Percentiles rank a stretch among this genome's conserved stretches.
Conservation (phyloP, 2,329 filamentous ascomycete species). For the Phoma sp. region DNA sequence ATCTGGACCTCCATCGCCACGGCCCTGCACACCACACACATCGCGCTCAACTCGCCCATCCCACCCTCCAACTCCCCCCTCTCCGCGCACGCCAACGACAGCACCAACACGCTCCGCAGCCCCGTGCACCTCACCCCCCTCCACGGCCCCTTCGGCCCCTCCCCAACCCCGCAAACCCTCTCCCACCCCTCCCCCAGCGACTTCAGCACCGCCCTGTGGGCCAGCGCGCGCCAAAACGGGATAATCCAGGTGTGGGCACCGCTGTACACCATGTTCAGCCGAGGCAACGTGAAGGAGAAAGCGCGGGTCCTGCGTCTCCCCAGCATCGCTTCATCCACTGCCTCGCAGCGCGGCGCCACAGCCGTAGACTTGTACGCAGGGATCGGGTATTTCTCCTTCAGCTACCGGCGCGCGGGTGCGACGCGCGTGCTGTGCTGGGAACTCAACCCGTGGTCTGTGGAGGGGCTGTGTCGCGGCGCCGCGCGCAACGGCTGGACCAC, state of each 20-base stretch:
- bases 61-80: conserved; percentile 31
- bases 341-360: background rate
- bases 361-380: conserved; percentile 85
- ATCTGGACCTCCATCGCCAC: conserved; percentile 38
- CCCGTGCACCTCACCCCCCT: conserved; percentile 74
- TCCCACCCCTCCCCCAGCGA: conserved; percentile 52
- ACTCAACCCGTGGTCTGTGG: conserved; percentile 67
- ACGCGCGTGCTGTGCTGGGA: conserved; percentile 82
- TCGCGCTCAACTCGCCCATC: conserved; percentile 66
- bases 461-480: conserved; percentile 52
- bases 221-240: conserved; percentile 72
- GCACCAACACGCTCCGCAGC: conserved; percentile 72
- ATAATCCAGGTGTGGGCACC: conserved; percentile 88
- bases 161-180: conserved; percentile 24
- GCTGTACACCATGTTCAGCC: conserved; percentile 90
- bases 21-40: conserved; percentile 58
- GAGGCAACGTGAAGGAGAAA: conserved; percentile 91
- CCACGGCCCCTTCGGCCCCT: conserved; percentile 74
- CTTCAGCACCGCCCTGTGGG: conserved; percentile 77
- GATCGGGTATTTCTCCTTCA: conserved; percentile 93
- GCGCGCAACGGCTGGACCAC: conserved; percentile 48
- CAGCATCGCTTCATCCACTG: conserved; percentile 21
- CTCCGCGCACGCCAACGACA: background rate
- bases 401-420: conserved; percentile 72
- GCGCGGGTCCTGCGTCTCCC: conserved; percentile 67